Conservation (phyloP, 345 rosid genomes). For the Eutrema japonicum region DNA sequence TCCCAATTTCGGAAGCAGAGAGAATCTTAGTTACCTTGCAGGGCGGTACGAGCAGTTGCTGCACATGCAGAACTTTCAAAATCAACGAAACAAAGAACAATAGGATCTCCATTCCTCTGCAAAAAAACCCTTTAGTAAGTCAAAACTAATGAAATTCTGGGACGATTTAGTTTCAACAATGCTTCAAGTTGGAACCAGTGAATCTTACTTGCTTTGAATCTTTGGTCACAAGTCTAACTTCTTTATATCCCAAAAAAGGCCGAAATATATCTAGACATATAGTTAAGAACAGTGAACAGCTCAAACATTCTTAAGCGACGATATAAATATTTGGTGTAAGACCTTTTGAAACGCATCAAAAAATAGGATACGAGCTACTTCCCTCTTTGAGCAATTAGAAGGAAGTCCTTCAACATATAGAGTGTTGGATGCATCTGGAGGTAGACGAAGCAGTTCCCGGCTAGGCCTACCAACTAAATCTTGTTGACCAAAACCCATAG, state of each 20-base stretch:
- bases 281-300: constrained; percentile 46
- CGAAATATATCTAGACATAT: constrained; percentile 73
- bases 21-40: constrained; percentile 64
- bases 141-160: not conserved
- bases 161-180: not conserved
- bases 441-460: constrained; percentile 57
- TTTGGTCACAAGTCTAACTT: constrained; percentile 79
- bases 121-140: constrained; percentile 15
- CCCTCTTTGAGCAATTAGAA: constrained; percentile 69
- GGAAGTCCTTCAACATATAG: constrained; percentile 88
- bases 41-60: constrained; percentile 86
- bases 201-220: constrained; percentile 70
- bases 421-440: constrained; percentile 80
- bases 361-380: constrained; percentile 88
- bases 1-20: not conserved
- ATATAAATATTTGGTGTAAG: not conserved
- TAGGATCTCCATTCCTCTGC: constrained; percentile 89
- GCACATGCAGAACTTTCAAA: constrained; percentile 82
- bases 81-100: constrained; percentile 91
- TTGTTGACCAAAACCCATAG: constrained; percentile 46
- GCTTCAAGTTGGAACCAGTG: not conserved
- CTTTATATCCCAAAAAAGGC: constrained; percentile 83
- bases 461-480: constrained; percentile 52
- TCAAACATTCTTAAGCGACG: not conserved
- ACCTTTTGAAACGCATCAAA: constrained; percentile 2